Conservation (phyloP, 768 basidiomycete species). For the Boletales sp. region DNA sequence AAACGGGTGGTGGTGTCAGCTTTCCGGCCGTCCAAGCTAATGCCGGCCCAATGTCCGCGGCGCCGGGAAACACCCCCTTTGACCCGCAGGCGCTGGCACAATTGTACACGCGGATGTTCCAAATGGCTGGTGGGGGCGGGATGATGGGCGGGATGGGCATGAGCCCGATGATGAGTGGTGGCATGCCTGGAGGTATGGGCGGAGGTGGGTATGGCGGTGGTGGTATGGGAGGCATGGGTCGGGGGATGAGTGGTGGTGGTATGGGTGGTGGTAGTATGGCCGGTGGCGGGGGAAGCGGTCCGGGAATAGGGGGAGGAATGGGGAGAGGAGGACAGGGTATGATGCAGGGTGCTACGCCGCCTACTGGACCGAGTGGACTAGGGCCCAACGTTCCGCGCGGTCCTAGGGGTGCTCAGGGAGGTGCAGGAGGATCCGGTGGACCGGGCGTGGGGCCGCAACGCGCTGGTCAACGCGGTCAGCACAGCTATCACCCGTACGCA, state of each 20-base stretch:
- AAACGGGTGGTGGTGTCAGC: slow-evolving; percentile 31
- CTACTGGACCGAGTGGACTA: slow-evolving; percentile 39
- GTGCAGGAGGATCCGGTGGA: slow-evolving; percentile 47
- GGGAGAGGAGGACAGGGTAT: slow-evolving; percentile 39
- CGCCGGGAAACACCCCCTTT: slow-evolving; percentile 61
- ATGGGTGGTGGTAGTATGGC: slow-evolving; percentile 25
- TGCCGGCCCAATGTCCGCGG: slow-evolving; percentile 23
- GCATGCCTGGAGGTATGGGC: slow-evolving; percentile 31
- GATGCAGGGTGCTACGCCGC: slow-evolving; percentile 33
- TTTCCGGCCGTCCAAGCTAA: slow-evolving; percentile 29
- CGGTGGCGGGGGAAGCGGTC: slow-evolving; percentile 28
- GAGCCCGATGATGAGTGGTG: slow-evolving; percentile 33
- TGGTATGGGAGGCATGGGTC: slow-evolving; percentile 36
- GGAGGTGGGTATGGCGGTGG: slow-evolving; percentile 36
- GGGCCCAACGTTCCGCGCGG: slow-evolving; percentile 63
- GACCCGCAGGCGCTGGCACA: slow-evolving; percentile 91
- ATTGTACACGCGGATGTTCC: slow-evolving; percentile 95
- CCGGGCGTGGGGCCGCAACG: slow-evolving; percentile 71
- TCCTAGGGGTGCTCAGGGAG: slow-evolving; percentile 56
- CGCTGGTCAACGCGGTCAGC: slow-evolving; percentile 66
- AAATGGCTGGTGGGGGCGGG: slow-evolving; percentile 62
- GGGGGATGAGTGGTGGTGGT: slow-evolving; percentile 34
- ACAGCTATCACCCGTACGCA: slow-evolving; percentile 83
- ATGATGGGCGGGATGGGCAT: slow-evolving; percentile 43
- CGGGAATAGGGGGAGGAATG: slow-evolving; percentile 36